phyloP scores from a whole-genome alignment of 1,139 yeast genomes.

The Hansenula lynferdii region DNA sequence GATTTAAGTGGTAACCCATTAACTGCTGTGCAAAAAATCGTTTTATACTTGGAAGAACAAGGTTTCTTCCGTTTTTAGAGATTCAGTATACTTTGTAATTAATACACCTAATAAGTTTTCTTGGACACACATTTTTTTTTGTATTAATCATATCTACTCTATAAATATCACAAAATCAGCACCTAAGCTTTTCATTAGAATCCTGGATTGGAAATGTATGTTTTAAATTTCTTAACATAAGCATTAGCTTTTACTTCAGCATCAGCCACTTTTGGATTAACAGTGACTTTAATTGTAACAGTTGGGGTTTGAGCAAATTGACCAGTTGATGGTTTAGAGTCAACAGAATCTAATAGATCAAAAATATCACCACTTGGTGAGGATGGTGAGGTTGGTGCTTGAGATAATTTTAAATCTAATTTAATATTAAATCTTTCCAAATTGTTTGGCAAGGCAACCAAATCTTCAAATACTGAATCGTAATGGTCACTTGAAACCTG shows the following conservation, averaged over 20 bases:
- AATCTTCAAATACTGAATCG: conserved; percentile 63
- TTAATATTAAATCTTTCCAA: conserved; percentile 47
- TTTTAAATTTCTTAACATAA: conserved; percentile 25
- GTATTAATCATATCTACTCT: not conserved
- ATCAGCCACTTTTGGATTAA: conserved; percentile 39
- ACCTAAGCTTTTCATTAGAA: not conserved
- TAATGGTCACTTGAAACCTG: conserved; percentile 39
- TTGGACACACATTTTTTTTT: not conserved
- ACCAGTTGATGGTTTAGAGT: conserved; percentile 16
- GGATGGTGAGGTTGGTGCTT: conserved; percentile 7
- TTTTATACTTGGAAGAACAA: conserved; percentile 67
- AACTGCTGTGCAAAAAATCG: conserved; percentile 67
- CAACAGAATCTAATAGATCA: conserved; percentile 18
- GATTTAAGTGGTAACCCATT: conserved; percentile 46
- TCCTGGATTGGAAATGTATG: conserved; percentile 8
- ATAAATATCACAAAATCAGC: not conserved
- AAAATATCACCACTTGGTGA: conserved; percentile 17
- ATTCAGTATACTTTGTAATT: too few species aligned
- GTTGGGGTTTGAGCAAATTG: too few species aligned
- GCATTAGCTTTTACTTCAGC: conserved; percentile 40
- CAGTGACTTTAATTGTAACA: conserved; percentile 39
- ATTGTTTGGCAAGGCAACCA: conserved; percentile 53
- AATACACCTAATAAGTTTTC: too few species aligned
- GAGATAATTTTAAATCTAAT: conserved; percentile 10
- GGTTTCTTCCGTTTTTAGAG: conserved; percentile 59